These are phyloP conservation scores for Arabis alpina DNA, from an alignment of 345 rosid species.

Conservation along the genomic window DNA sequence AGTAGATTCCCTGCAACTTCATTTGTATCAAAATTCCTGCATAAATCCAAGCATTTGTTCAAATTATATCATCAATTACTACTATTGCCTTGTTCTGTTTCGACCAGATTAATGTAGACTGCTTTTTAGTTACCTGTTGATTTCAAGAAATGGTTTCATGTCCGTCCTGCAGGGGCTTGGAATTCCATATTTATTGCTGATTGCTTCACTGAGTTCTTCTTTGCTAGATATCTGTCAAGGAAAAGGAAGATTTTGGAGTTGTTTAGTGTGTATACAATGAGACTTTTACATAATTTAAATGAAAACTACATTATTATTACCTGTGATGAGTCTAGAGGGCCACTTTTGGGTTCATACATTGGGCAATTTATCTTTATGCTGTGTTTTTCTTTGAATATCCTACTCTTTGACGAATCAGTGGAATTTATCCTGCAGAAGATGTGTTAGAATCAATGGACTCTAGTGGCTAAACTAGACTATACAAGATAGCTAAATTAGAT, in stretches of 20 bases:
- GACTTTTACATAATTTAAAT: background rate
- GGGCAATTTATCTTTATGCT: conserved; percentile 22
- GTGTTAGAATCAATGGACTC: background rate
- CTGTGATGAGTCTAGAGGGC: conserved; percentile 2
- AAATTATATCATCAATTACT: conserved; percentile 20
- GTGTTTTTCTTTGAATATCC: conserved; percentile 25
- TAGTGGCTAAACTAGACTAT: conserved; percentile 7
- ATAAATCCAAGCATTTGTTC: conserved; percentile 30
- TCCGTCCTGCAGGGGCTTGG: conserved; percentile 33
- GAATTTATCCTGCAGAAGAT: conserved; percentile 27
- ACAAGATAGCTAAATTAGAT: background rate
- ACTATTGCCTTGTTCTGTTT: background rate
- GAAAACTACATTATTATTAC: conserved; percentile 10
- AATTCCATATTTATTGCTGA: conserved; percentile 19
- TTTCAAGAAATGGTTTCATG: background rate
- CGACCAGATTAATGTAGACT: background rate
- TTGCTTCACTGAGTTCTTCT: conserved; percentile 31
- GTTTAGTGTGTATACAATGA: background rate
- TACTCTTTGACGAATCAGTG: conserved; percentile 21
- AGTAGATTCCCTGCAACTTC: conserved; percentile 28
- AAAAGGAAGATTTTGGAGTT: background rate
- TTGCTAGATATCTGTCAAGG: conserved; percentile 33
- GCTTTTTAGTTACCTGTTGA: conserved; percentile 25
- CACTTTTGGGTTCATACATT: conserved; percentile 30
- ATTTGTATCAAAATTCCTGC: conserved; percentile 30